Base-by-base conservation (phyloP, 2,329 filamentous ascomycete species). In the Paecilomyces fulvus region DNA sequence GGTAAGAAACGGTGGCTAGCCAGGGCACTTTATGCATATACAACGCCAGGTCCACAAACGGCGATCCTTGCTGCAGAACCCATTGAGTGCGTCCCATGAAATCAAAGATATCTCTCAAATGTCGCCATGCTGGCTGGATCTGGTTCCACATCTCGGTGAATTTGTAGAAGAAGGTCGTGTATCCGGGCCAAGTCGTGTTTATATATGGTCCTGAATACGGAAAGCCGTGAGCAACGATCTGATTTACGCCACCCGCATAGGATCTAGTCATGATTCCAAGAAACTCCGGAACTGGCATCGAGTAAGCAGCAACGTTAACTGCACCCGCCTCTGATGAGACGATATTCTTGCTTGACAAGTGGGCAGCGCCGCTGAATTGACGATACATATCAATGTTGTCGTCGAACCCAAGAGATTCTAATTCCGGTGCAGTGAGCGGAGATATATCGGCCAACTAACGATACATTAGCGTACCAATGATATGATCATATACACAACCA, bases 151-250 rank as follows among this genome's bases (percentile, higher is more conserved):
- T 70, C n/a, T 77, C 74, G 0, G 71, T 70, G 53, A 72, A 76
- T 0, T 63, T 49, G 57, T 76, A 79, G 4, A 57, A 57, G 56
- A 80, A 80, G 0, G 77, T 68, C 0, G 73, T 74, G 53, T 72
- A 78, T 0, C 74, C 75, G 0, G 79, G 79, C 78, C 78, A 81
- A 0, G 78, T 79, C 0, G 78, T 80, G 52, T 75, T 72, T 0
- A 63, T 62, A 54, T 79, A 80, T 7, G 46, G 17, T 49, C 33
- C 33, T 7, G 33, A 37, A 37, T 37, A 37, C 11, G 33, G 33
- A 37, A 37, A 37, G 33, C 33, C 33, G 7, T 37, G 33, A n/a
- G 33, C 33, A 14, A 37, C 33, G 3, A 37, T 37, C n/a, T 37
- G 33, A 37, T 37, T 37, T 12, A 37, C 33, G 3, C 33, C 33